Evolutionary conservation across 2,329 filamentous ascomycete species (phyloP).

Genomic region (Penicillium sp.): DNA sequence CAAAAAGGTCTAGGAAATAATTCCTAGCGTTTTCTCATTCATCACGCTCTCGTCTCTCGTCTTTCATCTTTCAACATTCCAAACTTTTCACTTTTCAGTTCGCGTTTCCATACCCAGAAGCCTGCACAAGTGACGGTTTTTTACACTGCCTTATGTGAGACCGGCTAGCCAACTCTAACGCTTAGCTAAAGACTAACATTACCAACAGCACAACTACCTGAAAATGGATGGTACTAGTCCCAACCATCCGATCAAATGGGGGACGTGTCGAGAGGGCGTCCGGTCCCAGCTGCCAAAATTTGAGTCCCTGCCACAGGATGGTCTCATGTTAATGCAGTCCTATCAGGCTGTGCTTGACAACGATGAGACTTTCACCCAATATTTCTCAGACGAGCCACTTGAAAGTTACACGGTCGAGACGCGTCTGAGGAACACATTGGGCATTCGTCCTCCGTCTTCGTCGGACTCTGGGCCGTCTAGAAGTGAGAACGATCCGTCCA

Average conservation of each 20-base stretch:
- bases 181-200: neutral
- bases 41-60: too few relatives aligned
- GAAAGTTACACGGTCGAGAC: conserved; percentile 4
- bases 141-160: neutral
- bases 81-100: neutral
- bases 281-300: neutral
- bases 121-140: neutral
- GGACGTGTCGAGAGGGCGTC: neutral
- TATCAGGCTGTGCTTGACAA: conserved; percentile 6
- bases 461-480: neutral
- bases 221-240: neutral
- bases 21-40: neutral
- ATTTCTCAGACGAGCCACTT: neutral
- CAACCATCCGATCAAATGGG: conserved; percentile 1
- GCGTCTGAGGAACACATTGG: neutral
- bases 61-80: neutral
- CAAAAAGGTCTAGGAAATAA: neutral
- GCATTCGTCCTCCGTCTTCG: neutral
- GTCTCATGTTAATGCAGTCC: neutral
- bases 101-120: neutral
- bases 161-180: neutral
- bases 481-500: neutral
- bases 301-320: neutral
- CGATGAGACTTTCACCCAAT: conserved; percentile 7
- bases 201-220: neutral